A percentile compares a stretch with the other conserved stretches of the same genome.
phyloP scores from a whole-genome alignment of 2,329 filamentous ascomycete genomes.

The Fusarium sp. region DNA sequence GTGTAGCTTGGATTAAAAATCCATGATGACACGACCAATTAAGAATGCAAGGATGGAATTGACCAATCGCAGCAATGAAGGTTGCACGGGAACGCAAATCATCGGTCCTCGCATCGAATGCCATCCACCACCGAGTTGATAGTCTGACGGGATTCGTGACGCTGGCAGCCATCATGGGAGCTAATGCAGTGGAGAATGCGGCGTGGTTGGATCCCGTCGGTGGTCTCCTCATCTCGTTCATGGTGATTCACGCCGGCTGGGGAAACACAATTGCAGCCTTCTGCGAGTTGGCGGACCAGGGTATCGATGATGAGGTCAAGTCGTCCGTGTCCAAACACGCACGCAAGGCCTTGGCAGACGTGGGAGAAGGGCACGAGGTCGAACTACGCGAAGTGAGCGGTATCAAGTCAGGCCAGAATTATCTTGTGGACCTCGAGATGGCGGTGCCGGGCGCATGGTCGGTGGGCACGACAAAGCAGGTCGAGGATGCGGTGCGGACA shows the following conservation, averaged over 20 bases:
- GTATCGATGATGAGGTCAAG: constrained; percentile 87
- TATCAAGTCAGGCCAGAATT: constrained; percentile 96
- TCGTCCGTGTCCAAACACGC: constrained; percentile 75
- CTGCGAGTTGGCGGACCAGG: constrained; percentile 89
- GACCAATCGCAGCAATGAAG: constrained; percentile 80
- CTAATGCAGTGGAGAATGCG: constrained; percentile 86
- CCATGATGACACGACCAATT: neutral
- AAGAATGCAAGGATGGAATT: constrained; percentile 2
- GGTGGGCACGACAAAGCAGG: constrained; percentile 72
- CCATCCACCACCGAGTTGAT: constrained; percentile 95
- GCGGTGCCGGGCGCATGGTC: constrained; percentile 82
- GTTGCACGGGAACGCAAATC: constrained; percentile 94
- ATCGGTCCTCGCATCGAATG: constrained; percentile 94
- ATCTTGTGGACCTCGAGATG: constrained; percentile 89
- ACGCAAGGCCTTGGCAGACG: constrained; percentile 64
- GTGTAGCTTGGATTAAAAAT: neutral
- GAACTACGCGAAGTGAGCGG: constrained; percentile 84
- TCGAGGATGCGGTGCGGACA: constrained; percentile 80
- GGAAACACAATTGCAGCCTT: constrained; percentile 86
- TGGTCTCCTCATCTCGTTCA: constrained; percentile 88
- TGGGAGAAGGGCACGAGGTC: constrained; percentile 67
- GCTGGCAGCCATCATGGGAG: constrained; percentile 86
- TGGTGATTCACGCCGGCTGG: constrained; percentile 92
- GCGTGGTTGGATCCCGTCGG: constrained; percentile 95
- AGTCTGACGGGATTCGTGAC: constrained; percentile 96